Percentiles rank a stretch among this genome's conserved stretches.
Evolutionary conservation across 805 yeast genomes (phyloP).

Genomic region (Pachysolen tannophilus): DNA sequence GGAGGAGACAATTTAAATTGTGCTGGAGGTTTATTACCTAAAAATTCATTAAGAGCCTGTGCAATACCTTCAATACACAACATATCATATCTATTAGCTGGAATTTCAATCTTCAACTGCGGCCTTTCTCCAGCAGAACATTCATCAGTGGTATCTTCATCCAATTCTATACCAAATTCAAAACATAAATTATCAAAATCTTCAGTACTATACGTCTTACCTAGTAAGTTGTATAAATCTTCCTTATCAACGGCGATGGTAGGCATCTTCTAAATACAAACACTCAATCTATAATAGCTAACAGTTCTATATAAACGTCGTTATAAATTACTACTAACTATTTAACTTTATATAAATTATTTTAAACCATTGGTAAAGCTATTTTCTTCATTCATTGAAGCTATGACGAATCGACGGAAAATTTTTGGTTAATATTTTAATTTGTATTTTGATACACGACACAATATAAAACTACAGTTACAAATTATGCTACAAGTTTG

Average conservation of each 20-base stretch:
- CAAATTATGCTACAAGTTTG: no score
- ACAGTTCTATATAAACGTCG: no score
- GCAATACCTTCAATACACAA: constrained; percentile 97
- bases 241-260: constrained; percentile 92
- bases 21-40: constrained; percentile 65
- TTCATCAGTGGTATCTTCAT: constrained; percentile 89
- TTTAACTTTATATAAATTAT: no score
- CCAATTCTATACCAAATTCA: constrained; percentile 95
- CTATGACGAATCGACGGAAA: no score
- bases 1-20: constrained; percentile 53
- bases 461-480: no score
- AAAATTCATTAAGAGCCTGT: constrained; percentile 84
- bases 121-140: constrained; percentile 79
- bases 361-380: no score
- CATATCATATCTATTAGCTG: constrained; percentile 98
- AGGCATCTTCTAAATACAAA: no score
- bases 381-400: no score
- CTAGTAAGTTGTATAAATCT: constrained; percentile 80
- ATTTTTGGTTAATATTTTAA: no score
- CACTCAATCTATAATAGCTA: no score
- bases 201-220: constrained; percentile 60
- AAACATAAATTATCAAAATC: constrained; percentile 97
- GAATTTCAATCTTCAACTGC: constrained; percentile 93
- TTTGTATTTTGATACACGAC: no score
- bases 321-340: no score